Evolutionary conservation across 176 grass and related monocot species (phyloP).

Genomic region (Cenchrus americanus): DNA sequence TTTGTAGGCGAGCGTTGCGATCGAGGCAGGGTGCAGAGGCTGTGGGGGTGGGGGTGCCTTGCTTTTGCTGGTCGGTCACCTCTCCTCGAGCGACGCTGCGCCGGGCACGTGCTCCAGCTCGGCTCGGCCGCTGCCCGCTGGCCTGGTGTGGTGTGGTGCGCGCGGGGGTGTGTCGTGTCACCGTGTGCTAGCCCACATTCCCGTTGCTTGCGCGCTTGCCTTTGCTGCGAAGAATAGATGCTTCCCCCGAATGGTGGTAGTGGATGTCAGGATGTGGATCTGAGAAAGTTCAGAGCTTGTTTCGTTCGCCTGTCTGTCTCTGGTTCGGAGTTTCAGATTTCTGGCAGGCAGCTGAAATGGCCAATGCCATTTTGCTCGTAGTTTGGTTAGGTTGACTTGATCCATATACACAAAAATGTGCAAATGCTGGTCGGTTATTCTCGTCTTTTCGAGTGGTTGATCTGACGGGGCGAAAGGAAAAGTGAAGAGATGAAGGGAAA

Average conservation of each 20-base stretch:
- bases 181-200: slow-evolving; percentile 38
- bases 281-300: not conserved
- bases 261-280: not conserved
- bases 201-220: slow-evolving; percentile 1
- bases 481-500: not conserved
- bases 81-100: not conserved
- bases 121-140: slow-evolving; percentile 15
- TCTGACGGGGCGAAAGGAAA: not conserved
- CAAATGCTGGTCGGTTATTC: not conserved
- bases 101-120: slow-evolving; percentile 34
- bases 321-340: not conserved
- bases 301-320: not conserved
- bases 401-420: not conserved
- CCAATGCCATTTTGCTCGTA: not conserved
- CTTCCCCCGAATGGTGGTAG: not conserved
- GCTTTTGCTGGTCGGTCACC: slow-evolving; percentile 34
- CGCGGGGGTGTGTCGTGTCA: slow-evolving; percentile 1
- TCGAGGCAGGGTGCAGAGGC: slow-evolving; percentile 38
- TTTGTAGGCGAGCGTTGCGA: slow-evolving; percentile 47
- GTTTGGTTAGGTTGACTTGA: not conserved
- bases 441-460: not conserved
- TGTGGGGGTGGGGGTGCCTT: slow-evolving; percentile 30
- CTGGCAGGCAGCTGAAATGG: not conserved
- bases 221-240: slow-evolving; percentile 43
- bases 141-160: no score